These are phyloP conservation scores for Pseudogymnoascus pannorum DNA, from an alignment of 2,329 filamentous ascomycete genomes.

Conservation along the genomic window DNA sequence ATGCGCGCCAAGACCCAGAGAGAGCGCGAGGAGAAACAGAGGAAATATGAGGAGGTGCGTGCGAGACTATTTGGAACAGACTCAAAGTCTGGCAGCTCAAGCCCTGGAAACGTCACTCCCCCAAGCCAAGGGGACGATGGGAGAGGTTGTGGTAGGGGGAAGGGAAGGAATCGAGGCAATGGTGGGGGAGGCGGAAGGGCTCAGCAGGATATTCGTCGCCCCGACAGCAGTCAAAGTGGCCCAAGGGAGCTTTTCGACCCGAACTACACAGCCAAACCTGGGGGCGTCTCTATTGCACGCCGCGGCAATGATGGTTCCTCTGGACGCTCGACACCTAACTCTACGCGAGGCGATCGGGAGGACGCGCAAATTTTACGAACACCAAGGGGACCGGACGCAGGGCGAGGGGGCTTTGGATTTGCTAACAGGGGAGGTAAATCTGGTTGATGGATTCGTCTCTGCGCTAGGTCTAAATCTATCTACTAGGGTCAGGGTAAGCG, in stretches of 20 bases:
- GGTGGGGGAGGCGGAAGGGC: conserved; percentile 32
- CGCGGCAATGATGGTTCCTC: conserved; percentile 35
- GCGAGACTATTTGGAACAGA: conserved; percentile 72
- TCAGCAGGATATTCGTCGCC: conserved; percentile 26
- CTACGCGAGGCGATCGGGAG: conserved; percentile 31
- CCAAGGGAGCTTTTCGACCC: conserved; percentile 70
- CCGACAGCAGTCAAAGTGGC: conserved; percentile 30
- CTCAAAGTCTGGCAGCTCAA: conserved; percentile 50
- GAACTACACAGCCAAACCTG: conserved; percentile 58
- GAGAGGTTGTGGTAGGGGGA: conserved; percentile 43
- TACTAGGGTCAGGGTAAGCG: conserved; percentile 6
- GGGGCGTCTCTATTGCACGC: conserved; percentile 38
- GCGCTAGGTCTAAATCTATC: conserved; percentile 19
- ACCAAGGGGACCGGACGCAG: conserved; percentile 72
- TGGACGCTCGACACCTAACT: conserved; percentile 37
- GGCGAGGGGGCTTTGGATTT: conserved; percentile 72
- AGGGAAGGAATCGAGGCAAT: conserved; percentile 38
- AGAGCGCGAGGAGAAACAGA: conserved; percentile 83
- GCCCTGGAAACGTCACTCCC: conserved; percentile 55
- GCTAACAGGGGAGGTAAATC: conserved; percentile 52
- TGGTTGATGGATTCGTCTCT: conserved; percentile 33
- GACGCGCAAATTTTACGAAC: conserved; percentile 63
- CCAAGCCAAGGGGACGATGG: conserved; percentile 43
- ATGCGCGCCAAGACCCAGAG: conserved; percentile 68
- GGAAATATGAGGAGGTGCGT: conserved; percentile 79